Evolutionary conservation across 176 grass and related monocot genomes (phyloP), one percentile per base, ranked within the genome.

Genomic region (Eragrostis nindensis): DNA sequence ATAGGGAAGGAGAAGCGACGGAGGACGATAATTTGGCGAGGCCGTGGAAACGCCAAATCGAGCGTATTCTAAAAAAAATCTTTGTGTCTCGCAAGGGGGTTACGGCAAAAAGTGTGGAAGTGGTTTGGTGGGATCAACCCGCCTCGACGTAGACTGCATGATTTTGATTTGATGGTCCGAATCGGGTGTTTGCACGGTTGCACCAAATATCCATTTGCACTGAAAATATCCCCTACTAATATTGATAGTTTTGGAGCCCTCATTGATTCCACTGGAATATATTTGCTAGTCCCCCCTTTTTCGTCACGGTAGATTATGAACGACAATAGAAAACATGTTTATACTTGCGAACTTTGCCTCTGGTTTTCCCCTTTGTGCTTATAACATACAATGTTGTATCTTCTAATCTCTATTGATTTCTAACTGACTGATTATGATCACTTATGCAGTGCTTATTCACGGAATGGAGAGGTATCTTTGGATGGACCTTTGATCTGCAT

Each of bases 401-500:
- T 66, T 47, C 32, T 79, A 27, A 73, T 76, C 1, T 73, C 36
- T 32, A 81, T 55, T 41, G 60, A 66, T 77, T 30, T 81, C 81
- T 76, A 84, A 80, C 41, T 68, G 18, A 46, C 48, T 68, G 18
- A 46, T 78, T 92, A 27, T 70, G 27, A 39, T 90, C 54, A 43
- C 79, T 50, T 78, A 25, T 91, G 45, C 52, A 99, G 96, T 95
- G 92, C 56, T 76, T 99, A 30, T 99, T 90, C 84, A 94, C 89
- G 8, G 92, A 95, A 91, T 95, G 90, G 96, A 90, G 93, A 84
- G 96, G 96, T 57, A 90, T 99, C 42, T 91, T 99, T 85, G 86
- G 84, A 49, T 95, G 90, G 96, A 93, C 88, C 59, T 91, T 99
- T 88, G 96, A 99, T 80, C 79, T 99, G 41, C 96, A 95, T 82